These are phyloP conservation scores for Wallemia ichthyophaga DNA, from an alignment of 1,284 basidiomycete genomes.

Conservation along the genomic window DNA sequence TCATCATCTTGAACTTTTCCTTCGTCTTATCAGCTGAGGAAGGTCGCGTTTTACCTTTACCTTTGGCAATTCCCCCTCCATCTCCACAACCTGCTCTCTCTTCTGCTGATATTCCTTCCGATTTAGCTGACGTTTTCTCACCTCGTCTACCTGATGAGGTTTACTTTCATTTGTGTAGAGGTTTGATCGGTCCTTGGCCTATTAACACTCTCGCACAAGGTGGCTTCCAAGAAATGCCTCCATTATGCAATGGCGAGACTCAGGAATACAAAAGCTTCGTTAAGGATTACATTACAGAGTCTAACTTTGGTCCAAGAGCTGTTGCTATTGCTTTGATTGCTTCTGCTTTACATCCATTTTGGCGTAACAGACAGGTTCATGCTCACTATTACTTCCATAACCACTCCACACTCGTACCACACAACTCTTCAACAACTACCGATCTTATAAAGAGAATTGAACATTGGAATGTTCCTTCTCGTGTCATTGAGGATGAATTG, in stretches of 20 bases:
- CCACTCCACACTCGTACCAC: conserved; percentile 22
- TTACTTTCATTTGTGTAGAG: conserved; percentile 81
- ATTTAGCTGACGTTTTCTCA: conserved; percentile 87
- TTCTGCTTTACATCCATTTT: conserved; percentile 41
- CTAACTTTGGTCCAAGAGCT: conserved; percentile 62
- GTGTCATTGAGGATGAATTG: conserved; percentile 72
- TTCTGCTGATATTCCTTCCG: conserved; percentile 55
- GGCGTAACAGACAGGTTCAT: conserved; percentile 24
- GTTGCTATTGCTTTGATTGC: conserved; percentile 61
- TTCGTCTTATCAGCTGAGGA: conserved; percentile 63
- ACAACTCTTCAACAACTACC: conserved; percentile 44
- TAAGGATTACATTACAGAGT: conserved; percentile 82
- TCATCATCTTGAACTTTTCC: conserved; percentile 74
- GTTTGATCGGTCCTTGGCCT: conserved; percentile 55
- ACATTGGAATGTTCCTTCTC: conserved; percentile 72
- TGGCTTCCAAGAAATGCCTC: conserved; percentile 52
- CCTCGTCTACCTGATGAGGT: conserved; percentile 81
- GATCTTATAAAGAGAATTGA: conserved; percentile 61
- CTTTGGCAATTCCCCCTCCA: conserved; percentile 31
- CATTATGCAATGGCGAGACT: conserved; percentile 78
- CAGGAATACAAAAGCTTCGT: conserved; percentile 81
- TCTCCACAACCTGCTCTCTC: conserved; percentile 25
- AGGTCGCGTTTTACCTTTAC: conserved; percentile 60
- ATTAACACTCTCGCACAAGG: conserved; percentile 68
- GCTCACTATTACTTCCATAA: conserved; percentile 21